Percentiles rank a stretch among this genome's conserved stretches.
phyloP scores from a whole-genome alignment of 371 early-diverging fungal genomes.

The Blakeslea trispora region DNA sequence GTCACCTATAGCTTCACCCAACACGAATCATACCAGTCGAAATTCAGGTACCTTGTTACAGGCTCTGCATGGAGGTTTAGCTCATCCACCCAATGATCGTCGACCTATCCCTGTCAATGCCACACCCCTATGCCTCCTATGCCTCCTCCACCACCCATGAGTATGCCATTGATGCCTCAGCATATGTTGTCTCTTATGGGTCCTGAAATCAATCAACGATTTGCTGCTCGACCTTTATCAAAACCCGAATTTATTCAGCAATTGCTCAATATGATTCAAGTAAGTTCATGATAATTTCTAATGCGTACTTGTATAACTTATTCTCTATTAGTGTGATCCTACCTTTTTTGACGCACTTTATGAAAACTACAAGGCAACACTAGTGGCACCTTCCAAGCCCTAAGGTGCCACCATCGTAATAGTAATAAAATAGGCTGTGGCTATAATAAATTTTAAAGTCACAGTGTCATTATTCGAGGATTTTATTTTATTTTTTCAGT shows the following conservation, averaged over 20 bases:
- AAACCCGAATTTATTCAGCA: conserved; percentile 57
- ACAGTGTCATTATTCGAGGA: neutral
- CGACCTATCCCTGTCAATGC: too few relatives aligned
- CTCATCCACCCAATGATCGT: too few relatives aligned
- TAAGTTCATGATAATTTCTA: conserved; percentile 16
- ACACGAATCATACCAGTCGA: conserved; percentile 14
- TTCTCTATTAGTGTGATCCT: conserved; percentile 33
- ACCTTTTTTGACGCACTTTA: conserved; percentile 37
- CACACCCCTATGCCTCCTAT: conserved; percentile 17
- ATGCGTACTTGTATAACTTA: neutral
- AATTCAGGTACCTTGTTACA: conserved; percentile 51
- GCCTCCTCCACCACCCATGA: conserved; percentile 22
- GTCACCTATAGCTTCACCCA: conserved; percentile 37
- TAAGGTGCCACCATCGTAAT: neutral
- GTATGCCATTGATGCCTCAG: conserved; percentile 26
- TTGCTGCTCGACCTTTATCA: conserved; percentile 31
- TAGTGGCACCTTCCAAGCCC: conserved; percentile 1
- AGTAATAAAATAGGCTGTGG: neutral
- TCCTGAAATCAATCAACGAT: conserved; percentile 31
- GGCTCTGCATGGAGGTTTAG: conserved; percentile 36
- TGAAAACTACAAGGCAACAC: conserved; percentile 27
- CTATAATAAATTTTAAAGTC: too few relatives aligned
- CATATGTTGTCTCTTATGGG: conserved; percentile 31
- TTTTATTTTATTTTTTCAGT: neutral
- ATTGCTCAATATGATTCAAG: conserved; percentile 46